Conservation (phyloP, 768 basidiomycete species). For the Psilocybe subaeruginosa region DNA sequence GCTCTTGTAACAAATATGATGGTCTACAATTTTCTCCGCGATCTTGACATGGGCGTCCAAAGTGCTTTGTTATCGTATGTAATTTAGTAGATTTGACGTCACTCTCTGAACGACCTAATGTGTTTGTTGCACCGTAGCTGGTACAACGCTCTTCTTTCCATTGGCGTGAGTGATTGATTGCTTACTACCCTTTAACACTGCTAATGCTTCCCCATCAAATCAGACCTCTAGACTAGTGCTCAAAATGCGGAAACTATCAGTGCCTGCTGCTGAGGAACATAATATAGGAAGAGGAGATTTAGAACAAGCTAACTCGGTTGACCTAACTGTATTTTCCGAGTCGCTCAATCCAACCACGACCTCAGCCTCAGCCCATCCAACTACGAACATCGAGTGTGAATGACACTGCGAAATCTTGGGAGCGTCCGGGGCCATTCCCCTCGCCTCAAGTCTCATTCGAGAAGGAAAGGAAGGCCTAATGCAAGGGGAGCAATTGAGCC, state of each 20-base stretch:
- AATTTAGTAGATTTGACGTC: neutral
- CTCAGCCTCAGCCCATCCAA: no score
- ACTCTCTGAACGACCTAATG: neutral
- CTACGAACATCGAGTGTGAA: no score
- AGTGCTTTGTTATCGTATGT: neutral
- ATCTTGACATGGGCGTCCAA: neutral
- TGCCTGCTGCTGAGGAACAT: neutral
- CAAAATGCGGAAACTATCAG: neutral
- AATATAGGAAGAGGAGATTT: neutral
- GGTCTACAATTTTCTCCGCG: neutral
- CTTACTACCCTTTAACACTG: neutral
- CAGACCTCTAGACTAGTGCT: neutral
- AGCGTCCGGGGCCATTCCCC: no score
- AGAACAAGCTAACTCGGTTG: neutral
- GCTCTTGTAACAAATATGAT: neutral
- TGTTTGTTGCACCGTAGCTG: neutral
- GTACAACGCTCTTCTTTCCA: conserved; percentile 1
- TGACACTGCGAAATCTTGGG: no score
- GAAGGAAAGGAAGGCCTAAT: no score
- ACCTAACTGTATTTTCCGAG: neutral
- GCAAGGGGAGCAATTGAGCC: no score
- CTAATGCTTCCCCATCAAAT: neutral
- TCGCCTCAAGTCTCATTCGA: no score
- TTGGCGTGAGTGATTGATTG: neutral
- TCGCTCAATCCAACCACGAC: no score